Conservation (phyloP, 768 basidiomycete genomes). For the Myochromella boudieri region DNA sequence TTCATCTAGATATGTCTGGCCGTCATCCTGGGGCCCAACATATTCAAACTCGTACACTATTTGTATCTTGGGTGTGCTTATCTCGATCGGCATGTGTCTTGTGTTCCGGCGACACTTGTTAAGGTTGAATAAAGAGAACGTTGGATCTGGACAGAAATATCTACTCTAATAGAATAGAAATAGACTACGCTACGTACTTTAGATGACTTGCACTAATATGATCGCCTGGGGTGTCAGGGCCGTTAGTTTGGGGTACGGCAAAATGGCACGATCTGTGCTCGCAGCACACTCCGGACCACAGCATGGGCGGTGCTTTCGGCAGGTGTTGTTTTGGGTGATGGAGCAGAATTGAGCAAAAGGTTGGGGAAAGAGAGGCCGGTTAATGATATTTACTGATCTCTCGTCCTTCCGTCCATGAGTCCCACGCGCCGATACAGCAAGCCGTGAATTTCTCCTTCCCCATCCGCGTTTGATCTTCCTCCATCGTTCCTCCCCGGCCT, state of each 20-base stretch:
- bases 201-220: constrained; percentile 3
- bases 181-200: too few relatives aligned
- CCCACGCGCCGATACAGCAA: constrained; percentile 14
- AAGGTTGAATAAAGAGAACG: constrained; percentile 38
- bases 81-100: constrained; percentile 53
- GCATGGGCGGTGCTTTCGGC: too few relatives aligned
- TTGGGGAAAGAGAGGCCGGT: constrained; percentile 15
- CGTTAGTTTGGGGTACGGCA: constrained; percentile 3
- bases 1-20: constrained; percentile 63
- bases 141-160: constrained; percentile 50
- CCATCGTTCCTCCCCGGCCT: constrained; percentile 1
- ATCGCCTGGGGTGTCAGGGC: not conserved
- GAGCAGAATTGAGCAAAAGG: not conserved
- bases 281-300: too few relatives aligned
- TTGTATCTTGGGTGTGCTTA: constrained; percentile 59
- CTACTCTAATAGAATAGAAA: constrained; percentile 43
- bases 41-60: constrained; percentile 72
- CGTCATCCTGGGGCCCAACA: constrained; percentile 61
- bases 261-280: not conserved
- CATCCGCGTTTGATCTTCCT: constrained; percentile 15
- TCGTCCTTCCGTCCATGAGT: constrained; percentile 3
- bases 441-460: not conserved
- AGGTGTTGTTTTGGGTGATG: too few relatives aligned
- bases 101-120: constrained; percentile 43
- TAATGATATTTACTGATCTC: constrained; percentile 12